phyloP scores from a whole-genome alignment of 2,329 filamentous ascomycete species.

The Apiospora marii region DNA sequence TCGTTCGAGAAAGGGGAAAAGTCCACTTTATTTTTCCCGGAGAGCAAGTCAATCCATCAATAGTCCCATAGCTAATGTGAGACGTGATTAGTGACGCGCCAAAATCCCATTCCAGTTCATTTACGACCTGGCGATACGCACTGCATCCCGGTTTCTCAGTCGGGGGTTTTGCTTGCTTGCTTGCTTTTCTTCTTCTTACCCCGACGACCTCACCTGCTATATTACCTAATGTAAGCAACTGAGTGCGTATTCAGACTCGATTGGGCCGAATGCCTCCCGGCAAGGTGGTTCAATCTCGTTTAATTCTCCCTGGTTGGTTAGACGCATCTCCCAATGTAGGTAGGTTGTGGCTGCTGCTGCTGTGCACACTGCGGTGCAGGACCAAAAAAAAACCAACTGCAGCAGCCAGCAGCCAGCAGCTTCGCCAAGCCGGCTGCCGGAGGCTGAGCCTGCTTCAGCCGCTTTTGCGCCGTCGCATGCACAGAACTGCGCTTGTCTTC shows the following conservation, averaged over 20 bases:
- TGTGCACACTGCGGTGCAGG: background rate
- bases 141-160: background rate
- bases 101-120: background rate
- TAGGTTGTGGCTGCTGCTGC: too few species aligned
- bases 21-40: constrained; percentile 2
- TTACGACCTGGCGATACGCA: background rate
- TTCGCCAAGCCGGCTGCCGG: constrained; percentile 5
- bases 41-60: constrained; percentile 15
- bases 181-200: background rate
- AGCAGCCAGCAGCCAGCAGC: background rate
- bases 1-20: constrained; percentile 15
- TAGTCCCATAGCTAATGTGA: constrained; percentile 15
- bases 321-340: background rate
- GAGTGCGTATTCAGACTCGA: background rate
- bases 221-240: background rate
- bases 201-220: background rate
- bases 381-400: background rate
- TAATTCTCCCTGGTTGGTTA: background rate
- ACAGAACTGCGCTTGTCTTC: background rate
- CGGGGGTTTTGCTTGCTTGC: background rate
- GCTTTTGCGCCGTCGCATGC: background rate
- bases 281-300: constrained; percentile 14
- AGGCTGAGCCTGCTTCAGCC: constrained; percentile 18
- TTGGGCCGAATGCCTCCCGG: background rate
- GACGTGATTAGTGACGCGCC: constrained; percentile 18